Base-by-base conservation (phyloP, 2,329 filamentous ascomycete genomes). In the Alternaria tenuissima region DNA sequence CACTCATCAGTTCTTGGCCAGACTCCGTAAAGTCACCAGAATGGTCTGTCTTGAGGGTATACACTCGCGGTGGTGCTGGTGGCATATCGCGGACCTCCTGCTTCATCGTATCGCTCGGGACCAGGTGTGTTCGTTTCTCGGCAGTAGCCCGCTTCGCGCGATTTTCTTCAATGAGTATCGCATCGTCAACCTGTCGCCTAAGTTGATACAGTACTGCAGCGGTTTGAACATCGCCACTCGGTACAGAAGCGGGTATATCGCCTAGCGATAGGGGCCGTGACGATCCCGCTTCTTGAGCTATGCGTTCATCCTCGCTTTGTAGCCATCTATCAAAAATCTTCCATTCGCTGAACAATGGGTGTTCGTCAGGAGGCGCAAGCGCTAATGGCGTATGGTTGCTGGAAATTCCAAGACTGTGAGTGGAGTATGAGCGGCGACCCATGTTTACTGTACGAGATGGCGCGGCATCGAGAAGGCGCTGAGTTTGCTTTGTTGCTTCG, bases 271-370 rank as follows among this genome's bases (percentile, higher is more conserved):
- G 44, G 1, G 69, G 71, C 26, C 66, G 61, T 3, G 58, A 28
- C 20, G 65, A 55, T 14, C 62, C 61, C 26, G 61, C 61, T 52
- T 75, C 68, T 42, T 62, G 56, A 16, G 62, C 68, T 8, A 72
- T 54, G 38, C 71, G 68, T 9, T 75, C 70, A 38, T 76, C 71
- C 54, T 74, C 70, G 16, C 55, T 67, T 52, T 69, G 71, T 14
- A 76, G 44, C 67, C 68, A 72, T 5, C 69, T 66, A 52, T 69
- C 69, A 54, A 76, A 75, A 2, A 74, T 64, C 8, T 64, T 63
- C 71, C 72, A 76, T 43, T 76, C 74, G 51, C 67, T 71, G 52
- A 71, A 75, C 9, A 76, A 49, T 18, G 71, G 68, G 38, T 75
- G 70, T 32, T 76, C 74, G 9, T 72, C 73, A 7, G 71, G 64